phyloP scores from a whole-genome alignment of 352 stramenopile species.

The Achlya hypogyna region DNA sequence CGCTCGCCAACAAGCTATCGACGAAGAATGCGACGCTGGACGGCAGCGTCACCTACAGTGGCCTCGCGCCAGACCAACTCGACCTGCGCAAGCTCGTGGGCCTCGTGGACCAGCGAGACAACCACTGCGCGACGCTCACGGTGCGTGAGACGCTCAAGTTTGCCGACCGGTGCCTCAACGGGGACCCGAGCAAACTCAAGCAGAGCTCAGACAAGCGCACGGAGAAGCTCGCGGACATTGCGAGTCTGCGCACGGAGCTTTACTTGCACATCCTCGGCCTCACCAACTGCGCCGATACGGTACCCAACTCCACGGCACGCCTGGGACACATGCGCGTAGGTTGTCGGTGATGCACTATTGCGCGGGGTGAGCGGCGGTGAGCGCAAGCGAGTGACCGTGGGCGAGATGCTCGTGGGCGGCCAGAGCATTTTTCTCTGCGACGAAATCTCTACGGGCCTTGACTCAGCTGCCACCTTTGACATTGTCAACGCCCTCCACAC shows the following conservation, averaged over 20 bases:
- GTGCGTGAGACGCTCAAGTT: conserved; percentile 93
- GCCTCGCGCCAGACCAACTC: conserved; percentile 35
- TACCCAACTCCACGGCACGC: not conserved
- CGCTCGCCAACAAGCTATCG: conserved; percentile 45
- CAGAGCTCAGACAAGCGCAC: not conserved
- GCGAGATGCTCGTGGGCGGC: conserved; percentile 83
- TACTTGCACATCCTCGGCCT: conserved; percentile 81
- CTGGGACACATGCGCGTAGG: not conserved
- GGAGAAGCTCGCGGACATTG: conserved; percentile 68
- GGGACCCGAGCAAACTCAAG: conserved; percentile 30
- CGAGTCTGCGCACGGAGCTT: conserved; percentile 54
- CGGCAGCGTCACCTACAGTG: conserved; percentile 35
- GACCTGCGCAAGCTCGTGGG: conserved; percentile 53
- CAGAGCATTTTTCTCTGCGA: conserved; percentile 81
- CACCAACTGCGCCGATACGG: conserved; percentile 82
- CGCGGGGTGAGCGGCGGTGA: conserved; percentile 90
- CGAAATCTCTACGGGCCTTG: conserved; percentile 90
- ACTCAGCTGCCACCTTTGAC: conserved; percentile 88
- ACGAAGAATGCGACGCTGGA: conserved; percentile 30
- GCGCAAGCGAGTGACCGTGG: conserved; percentile 81
- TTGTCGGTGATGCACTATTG: conserved; percentile 83
- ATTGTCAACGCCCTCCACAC: conserved; percentile 69
- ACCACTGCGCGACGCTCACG: conserved; percentile 86
- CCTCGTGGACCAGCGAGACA: conserved; percentile 69
- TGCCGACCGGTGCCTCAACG: conserved; percentile 81